Conservation (phyloP, 1,139 yeast genomes). For the Kodamaea ohmeri region DNA sequence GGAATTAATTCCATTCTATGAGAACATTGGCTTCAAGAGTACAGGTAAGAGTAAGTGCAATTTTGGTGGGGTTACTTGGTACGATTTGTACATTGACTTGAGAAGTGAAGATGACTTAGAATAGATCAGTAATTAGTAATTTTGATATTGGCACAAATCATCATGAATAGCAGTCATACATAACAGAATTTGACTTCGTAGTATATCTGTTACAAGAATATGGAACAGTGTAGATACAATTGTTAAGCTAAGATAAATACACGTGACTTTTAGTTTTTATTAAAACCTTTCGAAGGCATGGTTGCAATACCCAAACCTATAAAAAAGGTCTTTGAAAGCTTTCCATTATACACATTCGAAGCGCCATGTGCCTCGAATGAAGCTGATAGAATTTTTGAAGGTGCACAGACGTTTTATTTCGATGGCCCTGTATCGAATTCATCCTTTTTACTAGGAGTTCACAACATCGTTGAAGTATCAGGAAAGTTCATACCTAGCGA, state of each 20-base stretch:
- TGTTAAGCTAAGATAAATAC: background rate
- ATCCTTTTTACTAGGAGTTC: constrained; percentile 41
- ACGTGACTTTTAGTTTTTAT: background rate
- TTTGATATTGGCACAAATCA: too few species aligned
- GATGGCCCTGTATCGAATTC: constrained; percentile 10
- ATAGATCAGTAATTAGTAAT: constrained; percentile 1
- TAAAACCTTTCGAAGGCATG: constrained; percentile 9
- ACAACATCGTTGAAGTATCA: constrained; percentile 28
- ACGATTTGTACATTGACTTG: constrained; percentile 61
- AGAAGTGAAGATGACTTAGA: constrained; percentile 53
- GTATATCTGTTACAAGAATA: background rate
- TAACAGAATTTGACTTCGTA: too few species aligned
- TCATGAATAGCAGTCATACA: too few species aligned
- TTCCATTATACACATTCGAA: constrained; percentile 44
- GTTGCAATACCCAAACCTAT: constrained; percentile 40
- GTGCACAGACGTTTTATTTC: constrained; percentile 15
- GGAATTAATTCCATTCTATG: constrained; percentile 69
- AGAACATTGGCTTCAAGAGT: constrained; percentile 71
- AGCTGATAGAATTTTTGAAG: constrained; percentile 14
- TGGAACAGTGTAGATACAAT: background rate
- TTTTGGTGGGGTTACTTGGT: constrained; percentile 64
- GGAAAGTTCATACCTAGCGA: constrained; percentile 37
- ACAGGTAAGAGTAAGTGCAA: constrained; percentile 59
- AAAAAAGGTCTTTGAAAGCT: constrained; percentile 44
- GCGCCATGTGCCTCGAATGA: constrained; percentile 24